phyloP scores from a whole-genome alignment of 768 basidiomycete species.

The Saitozyma sp. region DNA sequence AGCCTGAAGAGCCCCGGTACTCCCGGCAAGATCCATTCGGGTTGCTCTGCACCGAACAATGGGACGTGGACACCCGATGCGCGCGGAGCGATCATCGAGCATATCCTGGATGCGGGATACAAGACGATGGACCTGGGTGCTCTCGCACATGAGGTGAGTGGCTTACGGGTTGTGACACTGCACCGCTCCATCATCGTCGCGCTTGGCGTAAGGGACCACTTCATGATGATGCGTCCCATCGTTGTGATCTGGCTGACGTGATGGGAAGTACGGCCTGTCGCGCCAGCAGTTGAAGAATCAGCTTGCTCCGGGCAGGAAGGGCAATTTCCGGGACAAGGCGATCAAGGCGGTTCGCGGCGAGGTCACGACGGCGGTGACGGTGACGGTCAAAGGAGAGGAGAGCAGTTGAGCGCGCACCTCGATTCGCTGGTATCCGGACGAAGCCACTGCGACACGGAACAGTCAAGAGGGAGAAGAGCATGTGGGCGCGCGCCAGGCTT shows the following conservation, averaged over 20 bases:
- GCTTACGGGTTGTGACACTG: not conserved
- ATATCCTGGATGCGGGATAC: slow-evolving; percentile 6
- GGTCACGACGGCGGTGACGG: too few relatives aligned
- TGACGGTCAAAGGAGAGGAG: too few relatives aligned
- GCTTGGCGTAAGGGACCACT: not conserved
- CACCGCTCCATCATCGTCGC: not conserved
- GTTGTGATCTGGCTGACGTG: not conserved
- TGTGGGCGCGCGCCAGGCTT: too few relatives aligned
- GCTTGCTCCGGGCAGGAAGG: slow-evolving; percentile 11
- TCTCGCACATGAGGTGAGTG: slow-evolving; percentile 12
- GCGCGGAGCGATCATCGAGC: slow-evolving; percentile 11
- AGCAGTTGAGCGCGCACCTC: too few relatives aligned
- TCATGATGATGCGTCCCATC: too few relatives aligned
- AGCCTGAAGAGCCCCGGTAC: too few relatives aligned
- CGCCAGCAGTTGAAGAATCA: slow-evolving; percentile 17
- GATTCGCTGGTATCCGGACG: too few relatives aligned
- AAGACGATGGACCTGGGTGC: slow-evolving; percentile 12
- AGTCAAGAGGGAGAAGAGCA: too few relatives aligned
- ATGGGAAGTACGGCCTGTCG: slow-evolving; percentile 17
- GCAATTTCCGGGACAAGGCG: slow-evolving; percentile 23
- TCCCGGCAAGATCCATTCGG: too few relatives aligned
- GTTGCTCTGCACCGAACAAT: not conserved
- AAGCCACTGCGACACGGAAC: too few relatives aligned
- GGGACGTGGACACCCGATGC: slow-evolving; percentile 18
- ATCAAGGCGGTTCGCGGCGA: slow-evolving; percentile 13